Base-by-base conservation (phyloP, 2,329 filamentous ascomycete species). In the Microdochium bolleyi region DNA sequence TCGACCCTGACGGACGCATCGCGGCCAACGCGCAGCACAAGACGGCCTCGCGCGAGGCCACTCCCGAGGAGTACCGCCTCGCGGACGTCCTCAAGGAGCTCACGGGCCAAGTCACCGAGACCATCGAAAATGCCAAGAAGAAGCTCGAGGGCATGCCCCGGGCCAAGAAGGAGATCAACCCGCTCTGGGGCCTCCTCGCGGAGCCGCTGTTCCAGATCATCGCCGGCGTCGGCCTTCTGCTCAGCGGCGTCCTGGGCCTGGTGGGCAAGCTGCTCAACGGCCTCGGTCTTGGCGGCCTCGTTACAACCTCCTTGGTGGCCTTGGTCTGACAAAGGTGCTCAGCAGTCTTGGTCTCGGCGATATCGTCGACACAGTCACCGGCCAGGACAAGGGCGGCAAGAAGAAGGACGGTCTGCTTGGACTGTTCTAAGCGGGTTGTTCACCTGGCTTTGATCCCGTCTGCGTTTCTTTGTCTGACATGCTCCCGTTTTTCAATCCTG, bases 191-290 rank as follows among this genome's bases (percentile, higher is more conserved):
- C 27, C 76, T 96, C 49, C 75, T 94, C 14, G 83, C 83, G 34
- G 89, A 96, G 76, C 92, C 92, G 11, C 75, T 96, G 22, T 89
- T 91, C 79, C 92, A 96, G 78, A 96, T 96, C 66, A 80, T 96
- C 49, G 89, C 91, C 9, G 91, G 89, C 11, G 91, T 96, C 48
- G 92, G 92, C 22, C 73, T 96, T 54, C 70, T 96, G 57, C 76
- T 96, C 55, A 85, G 77, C 51, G 91, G 92, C 67, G 91, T 96
- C 0, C 77, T 96, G 7, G 88, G 88, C 46, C 79, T 96, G 1
- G 89, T 96, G 21, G 91, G 90, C 53, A 85, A 84, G 64, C 73
- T 95, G 55, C 79, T 94, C 54, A 85, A 87, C 61, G 89, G 87
- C 4, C 82, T 96, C 25, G 91, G 91, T 53, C 80, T 96, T 1